Conservation (phyloP, 139 green algal species). For the Dunaliella sp. region DNA sequence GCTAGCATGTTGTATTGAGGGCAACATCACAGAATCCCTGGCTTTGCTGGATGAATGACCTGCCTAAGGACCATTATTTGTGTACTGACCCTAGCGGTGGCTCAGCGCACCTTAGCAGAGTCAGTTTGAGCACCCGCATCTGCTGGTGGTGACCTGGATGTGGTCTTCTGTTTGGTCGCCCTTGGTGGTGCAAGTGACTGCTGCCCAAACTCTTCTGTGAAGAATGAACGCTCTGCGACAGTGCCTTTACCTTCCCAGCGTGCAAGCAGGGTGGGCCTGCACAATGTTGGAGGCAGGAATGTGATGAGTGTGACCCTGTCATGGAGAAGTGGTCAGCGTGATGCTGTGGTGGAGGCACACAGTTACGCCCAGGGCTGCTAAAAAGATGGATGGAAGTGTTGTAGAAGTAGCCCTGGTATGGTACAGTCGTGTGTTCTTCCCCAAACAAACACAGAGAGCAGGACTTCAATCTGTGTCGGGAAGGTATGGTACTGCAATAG, state of each 20-base stretch:
- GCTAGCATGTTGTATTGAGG: too few species aligned
- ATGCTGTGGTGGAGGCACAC: neutral
- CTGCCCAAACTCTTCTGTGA: neutral
- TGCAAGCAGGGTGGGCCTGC: neutral
- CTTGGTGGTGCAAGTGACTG: neutral
- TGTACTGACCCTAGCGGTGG: neutral
- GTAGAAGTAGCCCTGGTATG: neutral
- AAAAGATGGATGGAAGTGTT: neutral
- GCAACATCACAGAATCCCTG: neutral
- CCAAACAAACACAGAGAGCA: neutral
- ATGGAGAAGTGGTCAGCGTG: neutral
- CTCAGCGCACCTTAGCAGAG: neutral
- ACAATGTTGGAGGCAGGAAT: neutral
- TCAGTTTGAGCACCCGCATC: neutral
- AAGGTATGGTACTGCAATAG: too few species aligned
- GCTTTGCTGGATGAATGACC: neutral
- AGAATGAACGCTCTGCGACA: neutral
- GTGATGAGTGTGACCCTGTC: neutral
- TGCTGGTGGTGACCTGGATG: too few species aligned
- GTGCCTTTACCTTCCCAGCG: neutral
- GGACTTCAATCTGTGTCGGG: too few species aligned
- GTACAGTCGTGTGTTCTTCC: neutral
- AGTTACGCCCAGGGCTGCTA: neutral
- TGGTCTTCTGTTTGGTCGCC: neutral
- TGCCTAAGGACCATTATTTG: neutral